These are phyloP conservation scores for Hypoxylon perforatum DNA, from an alignment of 495 filamentous ascomycete genomes.

Conservation along the genomic window DNA sequence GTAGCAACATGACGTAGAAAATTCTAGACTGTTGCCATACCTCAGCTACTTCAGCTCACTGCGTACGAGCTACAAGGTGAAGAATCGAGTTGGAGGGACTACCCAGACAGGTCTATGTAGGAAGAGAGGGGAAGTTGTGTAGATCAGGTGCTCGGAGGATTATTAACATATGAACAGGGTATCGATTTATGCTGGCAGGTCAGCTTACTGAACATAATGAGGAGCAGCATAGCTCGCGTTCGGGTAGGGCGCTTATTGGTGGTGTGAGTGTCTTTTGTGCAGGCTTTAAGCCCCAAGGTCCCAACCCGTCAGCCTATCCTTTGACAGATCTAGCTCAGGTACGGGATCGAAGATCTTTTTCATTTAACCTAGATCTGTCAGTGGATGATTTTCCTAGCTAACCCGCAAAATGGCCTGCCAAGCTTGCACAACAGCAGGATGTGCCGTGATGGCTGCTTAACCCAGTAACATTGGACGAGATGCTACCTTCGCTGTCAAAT, in stretches of 20 bases:
- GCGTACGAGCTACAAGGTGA: background rate
- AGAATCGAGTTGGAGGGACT: too few species aligned
- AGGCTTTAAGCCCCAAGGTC: conserved; percentile 10
- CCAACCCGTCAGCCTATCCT: background rate
- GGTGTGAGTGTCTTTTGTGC: conserved; percentile 10
- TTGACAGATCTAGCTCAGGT: conserved; percentile 33
- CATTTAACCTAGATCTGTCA: conserved; percentile 25
- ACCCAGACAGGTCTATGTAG: too few species aligned
- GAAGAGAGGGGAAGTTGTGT: background rate
- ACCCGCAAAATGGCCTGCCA: conserved; percentile 16
- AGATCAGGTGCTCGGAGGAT: background rate
- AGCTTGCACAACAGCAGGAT: background rate
- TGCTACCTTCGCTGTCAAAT: conserved; percentile 23
- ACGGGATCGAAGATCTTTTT: conserved; percentile 26
- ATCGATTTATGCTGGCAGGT: too few species aligned
- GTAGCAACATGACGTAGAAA: background rate
- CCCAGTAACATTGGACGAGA: conserved; percentile 8
- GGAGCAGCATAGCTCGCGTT: background rate
- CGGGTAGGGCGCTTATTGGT: background rate
- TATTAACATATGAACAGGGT: background rate
- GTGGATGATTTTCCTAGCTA: conserved; percentile 28
- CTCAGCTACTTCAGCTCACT: background rate
- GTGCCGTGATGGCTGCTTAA: conserved; percentile 8
- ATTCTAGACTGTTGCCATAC: background rate
- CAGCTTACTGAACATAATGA: too few species aligned